Percentiles rank a stretch among this genome's conserved stretches.
These are phyloP conservation scores for Chlorella sp. DNA, from an alignment of 139 green algal genomes.

Conservation along the genomic window DNA sequence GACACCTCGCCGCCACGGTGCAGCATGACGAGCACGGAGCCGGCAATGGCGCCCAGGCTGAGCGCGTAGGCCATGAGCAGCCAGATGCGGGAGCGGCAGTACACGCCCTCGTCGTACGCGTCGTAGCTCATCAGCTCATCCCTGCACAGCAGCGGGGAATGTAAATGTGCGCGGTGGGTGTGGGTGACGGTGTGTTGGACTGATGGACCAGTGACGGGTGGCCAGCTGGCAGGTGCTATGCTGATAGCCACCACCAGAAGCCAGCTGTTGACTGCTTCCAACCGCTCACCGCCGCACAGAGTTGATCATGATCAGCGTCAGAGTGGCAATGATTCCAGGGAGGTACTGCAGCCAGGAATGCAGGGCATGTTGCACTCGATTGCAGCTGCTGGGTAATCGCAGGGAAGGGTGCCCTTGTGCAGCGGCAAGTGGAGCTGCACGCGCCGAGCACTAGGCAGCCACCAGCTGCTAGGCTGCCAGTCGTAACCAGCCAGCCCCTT, in stretches of 20 bases:
- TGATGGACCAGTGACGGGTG: neutral
- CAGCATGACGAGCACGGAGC: conserved; percentile 79
- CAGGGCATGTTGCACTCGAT: no score
- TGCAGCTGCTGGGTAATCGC: no score
- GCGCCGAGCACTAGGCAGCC: no score
- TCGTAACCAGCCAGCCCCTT: no score
- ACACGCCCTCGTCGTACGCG: conserved; percentile 78
- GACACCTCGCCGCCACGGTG: conserved; percentile 14
- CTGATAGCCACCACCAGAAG: no score
- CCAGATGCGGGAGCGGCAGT: conserved; percentile 78
- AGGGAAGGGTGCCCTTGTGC: no score
- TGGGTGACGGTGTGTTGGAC: no score
- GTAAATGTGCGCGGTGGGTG: no score
- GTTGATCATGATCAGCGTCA: conserved; percentile 94
- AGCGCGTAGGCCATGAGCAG: conserved; percentile 83
- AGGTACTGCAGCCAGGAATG: conserved; percentile 72
- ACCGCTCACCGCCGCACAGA: conserved; percentile 65
- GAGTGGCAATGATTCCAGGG: conserved; percentile 82
- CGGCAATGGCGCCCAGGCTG: conserved; percentile 43
- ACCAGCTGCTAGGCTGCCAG: no score
- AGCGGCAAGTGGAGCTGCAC: no score
- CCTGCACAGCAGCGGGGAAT: conserved; percentile 36
- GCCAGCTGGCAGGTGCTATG: no score
- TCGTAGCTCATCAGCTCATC: conserved; percentile 76
- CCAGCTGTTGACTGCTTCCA: no score